Evolutionary conservation across 1,139 yeast genomes (phyloP).

Genomic region (Debaryomycetaceae sp.): DNA sequence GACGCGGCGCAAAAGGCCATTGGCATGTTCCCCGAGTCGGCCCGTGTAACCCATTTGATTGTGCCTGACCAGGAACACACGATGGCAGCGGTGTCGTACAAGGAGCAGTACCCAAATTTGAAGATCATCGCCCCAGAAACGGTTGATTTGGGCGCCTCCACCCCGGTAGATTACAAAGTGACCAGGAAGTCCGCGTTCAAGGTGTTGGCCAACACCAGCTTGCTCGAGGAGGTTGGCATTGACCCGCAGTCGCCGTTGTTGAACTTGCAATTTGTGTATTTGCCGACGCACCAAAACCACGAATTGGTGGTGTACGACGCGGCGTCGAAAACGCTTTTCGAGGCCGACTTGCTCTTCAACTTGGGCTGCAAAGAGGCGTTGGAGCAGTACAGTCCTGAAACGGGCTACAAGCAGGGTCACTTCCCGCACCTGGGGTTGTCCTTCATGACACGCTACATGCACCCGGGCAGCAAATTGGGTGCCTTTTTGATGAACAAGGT

Average conservation of each 20-base stretch:
- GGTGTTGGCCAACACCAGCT: conserved; percentile 12
- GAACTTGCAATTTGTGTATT: conserved; percentile 50
- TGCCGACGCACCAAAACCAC: conserved; percentile 51
- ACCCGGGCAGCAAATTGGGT: conserved; percentile 35
- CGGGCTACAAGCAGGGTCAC: conserved; percentile 27
- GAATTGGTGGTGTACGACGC: conserved; percentile 52
- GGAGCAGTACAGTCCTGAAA: conserved; percentile 41
- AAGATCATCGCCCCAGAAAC: conserved; percentile 49
- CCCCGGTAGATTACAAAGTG: conserved; percentile 33
- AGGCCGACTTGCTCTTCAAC: conserved; percentile 56
- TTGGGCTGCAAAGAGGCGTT: conserved; percentile 25
- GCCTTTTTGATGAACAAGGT: conserved; percentile 26
- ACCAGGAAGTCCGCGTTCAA: conserved; percentile 23
- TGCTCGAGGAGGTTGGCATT: conserved; percentile 23
- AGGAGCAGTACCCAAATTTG: conserved; percentile 41
- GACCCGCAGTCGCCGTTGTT: conserved; percentile 23
- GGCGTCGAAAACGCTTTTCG: conserved; percentile 42
- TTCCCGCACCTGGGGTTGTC: conserved; percentile 41
- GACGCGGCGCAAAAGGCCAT: conserved; percentile 37
- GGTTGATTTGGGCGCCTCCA: conserved; percentile 24
- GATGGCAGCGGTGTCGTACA: conserved; percentile 51
- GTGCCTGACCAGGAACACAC: conserved; percentile 56
- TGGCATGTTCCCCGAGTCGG: conserved; percentile 25
- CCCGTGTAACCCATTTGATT: conserved; percentile 38
- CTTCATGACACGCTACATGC: conserved; percentile 30